Percentiles rank a stretch among this genome's conserved stretches.
Conservation (phyloP, 257 asterid genomes). For the Solanum chiquidenum region DNA sequence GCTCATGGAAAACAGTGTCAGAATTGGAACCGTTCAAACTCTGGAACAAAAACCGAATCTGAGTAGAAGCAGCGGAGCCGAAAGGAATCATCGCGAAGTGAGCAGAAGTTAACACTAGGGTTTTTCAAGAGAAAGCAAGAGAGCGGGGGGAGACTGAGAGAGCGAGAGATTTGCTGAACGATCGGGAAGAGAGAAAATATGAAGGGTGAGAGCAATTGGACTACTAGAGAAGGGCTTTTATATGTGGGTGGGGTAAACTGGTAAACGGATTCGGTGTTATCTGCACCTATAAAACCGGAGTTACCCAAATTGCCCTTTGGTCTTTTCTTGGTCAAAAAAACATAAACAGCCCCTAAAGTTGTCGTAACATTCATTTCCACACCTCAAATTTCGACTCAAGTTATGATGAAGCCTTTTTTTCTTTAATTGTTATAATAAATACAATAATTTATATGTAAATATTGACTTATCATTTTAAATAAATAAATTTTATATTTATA, state of each 20-base stretch:
- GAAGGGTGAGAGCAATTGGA: background rate
- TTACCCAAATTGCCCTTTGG: background rate
- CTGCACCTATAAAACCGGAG: background rate
- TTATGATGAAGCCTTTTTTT: background rate
- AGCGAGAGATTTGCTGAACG: background rate
- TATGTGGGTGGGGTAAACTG: background rate
- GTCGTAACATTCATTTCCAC: background rate
- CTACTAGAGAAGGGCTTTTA: background rate
- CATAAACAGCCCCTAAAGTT: background rate
- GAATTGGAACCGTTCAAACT: slow-evolving; percentile 69
- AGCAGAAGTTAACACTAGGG: background rate
- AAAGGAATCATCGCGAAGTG: slow-evolving; percentile 53
- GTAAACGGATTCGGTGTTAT: background rate
- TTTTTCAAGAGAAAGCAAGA: background rate
- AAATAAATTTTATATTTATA: background rate
- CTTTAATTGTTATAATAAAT: too few relatives aligned
- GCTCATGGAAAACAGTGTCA: slow-evolving; percentile 58
- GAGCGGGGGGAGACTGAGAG: background rate
- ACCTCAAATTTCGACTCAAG: background rate
- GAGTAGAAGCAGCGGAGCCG: slow-evolving; percentile 40
- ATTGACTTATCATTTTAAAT: background rate
- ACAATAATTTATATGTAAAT: background rate
- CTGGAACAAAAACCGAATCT: slow-evolving; percentile 66
- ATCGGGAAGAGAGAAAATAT: background rate
- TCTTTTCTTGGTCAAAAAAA: background rate